phyloP scores from a whole-genome alignment of 176 grass and related monocot species.

The Eremochloa ophiuroides region DNA sequence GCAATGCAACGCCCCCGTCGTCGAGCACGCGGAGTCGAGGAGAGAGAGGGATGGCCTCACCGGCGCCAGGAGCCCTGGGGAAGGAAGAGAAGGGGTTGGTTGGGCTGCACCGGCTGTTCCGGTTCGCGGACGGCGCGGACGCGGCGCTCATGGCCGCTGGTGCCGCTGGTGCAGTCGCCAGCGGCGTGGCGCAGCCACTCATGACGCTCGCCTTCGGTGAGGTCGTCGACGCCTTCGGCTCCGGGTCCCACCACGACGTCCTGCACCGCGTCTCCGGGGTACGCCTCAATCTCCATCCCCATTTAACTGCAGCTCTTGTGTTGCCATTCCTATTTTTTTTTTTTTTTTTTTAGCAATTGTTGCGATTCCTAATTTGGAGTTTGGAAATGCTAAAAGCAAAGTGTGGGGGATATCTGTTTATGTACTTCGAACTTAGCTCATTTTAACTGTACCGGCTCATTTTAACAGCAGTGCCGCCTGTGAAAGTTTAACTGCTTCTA shows the following conservation, averaged over 20 bases:
- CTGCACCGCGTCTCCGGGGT: conserved; percentile 38
- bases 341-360: too few relatives aligned
- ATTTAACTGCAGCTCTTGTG: not conserved
- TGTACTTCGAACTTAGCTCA: not conserved
- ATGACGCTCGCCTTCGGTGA: conserved; percentile 49
- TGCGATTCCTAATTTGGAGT: not conserved
- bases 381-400: too few relatives aligned
- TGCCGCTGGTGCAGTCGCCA: conserved; percentile 7
- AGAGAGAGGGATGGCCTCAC: conserved; percentile 1
- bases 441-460: too few relatives aligned
- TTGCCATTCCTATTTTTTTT: too few relatives aligned
- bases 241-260: not conserved
- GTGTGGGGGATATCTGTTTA: not conserved
- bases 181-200: conserved; percentile 32
- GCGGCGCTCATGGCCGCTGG: conserved; percentile 28
- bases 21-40: not conserved
- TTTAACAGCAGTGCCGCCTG: too few relatives aligned
- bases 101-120: conserved; percentile 37
- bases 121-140: conserved; percentile 32
- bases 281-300: not conserved
- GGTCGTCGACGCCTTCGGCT: conserved; percentile 37
- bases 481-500: too few relatives aligned
- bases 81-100: not conserved
- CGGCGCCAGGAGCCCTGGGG: not conserved
- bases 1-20: not conserved